Evolutionary conservation across 163 green algal genomes (phyloP), one percentile per base, ranked within the genome.

Genomic region (Smithsoniella earleae): DNA sequence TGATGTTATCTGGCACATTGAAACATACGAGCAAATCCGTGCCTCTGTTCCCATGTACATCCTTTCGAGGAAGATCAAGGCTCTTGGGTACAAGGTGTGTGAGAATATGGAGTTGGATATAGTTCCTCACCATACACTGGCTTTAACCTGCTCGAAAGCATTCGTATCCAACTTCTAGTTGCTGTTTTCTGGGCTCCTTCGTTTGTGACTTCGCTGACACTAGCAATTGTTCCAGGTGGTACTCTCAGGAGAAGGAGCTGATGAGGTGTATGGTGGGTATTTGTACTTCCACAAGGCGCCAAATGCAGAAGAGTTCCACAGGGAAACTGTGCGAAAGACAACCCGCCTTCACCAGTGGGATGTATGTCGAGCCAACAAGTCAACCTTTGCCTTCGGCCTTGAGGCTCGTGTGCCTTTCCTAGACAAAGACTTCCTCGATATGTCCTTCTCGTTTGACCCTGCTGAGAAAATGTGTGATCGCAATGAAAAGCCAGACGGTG

Each of bases 261-360:
- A 99, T 74, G 94, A 99, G 81, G 83, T 94, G 16, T 95, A 98
- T 76, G 94, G 94, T 6, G 94, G 94, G 36, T 98, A 98, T 86
- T 87, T 99, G 18, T 99, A 97, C 84, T 99, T 99, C 85, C 94
- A 99, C 88, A 97, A 98, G 77, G 94, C 94, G 2, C 94, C 94
- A 52, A 88, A 73, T 73, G 77, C 85, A 79, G 83, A 91, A 77
- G 91, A 97, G 85, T 95, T 96, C 77, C 92, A 97, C 77, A 73
- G 73, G 64, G 94, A 98, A 84, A 95, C 82, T 4, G 86, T 96
- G 44, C 82, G 89, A 43, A 95, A 97, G 85, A 77, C 91, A n/a
- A 79, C 82, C 75, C 86, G 87, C 66, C 84, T 99, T 77, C 87
- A 97, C 85, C 83, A 95, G 85, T 99, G 88, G 82, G 94, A 99